These are phyloP conservation scores for Calonectria pseudoturangicola DNA, from an alignment of 2,329 filamentous ascomycete genomes.

Conservation along the genomic window DNA sequence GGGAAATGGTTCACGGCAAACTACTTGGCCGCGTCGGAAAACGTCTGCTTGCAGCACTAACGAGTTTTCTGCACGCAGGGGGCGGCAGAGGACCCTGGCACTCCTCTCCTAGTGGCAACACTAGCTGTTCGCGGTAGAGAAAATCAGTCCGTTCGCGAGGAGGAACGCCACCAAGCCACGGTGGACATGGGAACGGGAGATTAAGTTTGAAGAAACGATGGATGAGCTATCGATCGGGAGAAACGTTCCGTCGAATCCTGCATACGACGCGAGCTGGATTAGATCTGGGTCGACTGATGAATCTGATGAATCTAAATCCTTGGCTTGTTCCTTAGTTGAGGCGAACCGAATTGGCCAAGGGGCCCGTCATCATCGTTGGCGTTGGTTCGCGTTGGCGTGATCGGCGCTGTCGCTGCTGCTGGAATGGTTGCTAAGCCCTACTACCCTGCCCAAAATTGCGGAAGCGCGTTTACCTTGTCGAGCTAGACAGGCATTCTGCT, in stretches of 20 bases:
- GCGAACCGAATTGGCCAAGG: not conserved
- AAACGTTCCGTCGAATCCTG: not conserved
- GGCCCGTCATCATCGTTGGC: not conserved
- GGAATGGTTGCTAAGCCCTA: slow-evolving; percentile 14
- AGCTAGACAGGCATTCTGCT: not conserved
- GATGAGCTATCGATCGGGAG: not conserved
- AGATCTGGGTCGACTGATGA: not conserved
- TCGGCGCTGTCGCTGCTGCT: not conserved
- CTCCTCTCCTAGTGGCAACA: not conserved
- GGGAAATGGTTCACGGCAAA: too few relatives aligned
- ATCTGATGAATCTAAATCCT: not conserved
- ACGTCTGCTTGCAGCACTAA: not conserved
- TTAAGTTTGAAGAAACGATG: not conserved
- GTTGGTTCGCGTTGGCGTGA: not conserved
- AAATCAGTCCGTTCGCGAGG: slow-evolving; percentile 5
- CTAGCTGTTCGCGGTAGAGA: not conserved
- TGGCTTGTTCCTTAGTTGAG: not conserved
- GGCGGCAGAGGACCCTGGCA: slow-evolving; percentile 1
- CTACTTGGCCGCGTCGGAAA: slow-evolving; percentile 3
- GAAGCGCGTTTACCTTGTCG: slow-evolving; percentile 10
- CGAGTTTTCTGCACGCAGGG: not conserved
- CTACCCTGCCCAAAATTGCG: not conserved
- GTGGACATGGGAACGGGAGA: slow-evolving; percentile 9
- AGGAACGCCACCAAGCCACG: not conserved
- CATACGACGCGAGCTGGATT: not conserved